A percentile compares a stretch with the other conserved stretches of the same genome.
phyloP scores from a whole-genome alignment of 495 filamentous ascomycete genomes.

The Bacidia gigantensis region DNA sequence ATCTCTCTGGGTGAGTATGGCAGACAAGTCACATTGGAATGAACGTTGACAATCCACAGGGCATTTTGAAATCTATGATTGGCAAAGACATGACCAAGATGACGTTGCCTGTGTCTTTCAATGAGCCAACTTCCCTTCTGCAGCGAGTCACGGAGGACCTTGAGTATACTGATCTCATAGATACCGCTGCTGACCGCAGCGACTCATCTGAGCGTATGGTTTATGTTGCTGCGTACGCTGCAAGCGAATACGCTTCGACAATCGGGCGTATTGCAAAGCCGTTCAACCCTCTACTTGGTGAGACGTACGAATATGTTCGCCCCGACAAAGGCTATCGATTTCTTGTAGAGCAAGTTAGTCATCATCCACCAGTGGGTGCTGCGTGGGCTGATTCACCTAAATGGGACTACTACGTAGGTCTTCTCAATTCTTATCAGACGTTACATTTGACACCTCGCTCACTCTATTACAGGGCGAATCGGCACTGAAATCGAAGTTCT shows the following conservation, averaged over 20 bases:
- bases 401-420: constrained; percentile 81
- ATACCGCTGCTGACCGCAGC: constrained; percentile 70
- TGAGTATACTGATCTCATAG: constrained; percentile 89
- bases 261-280: constrained; percentile 95
- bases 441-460: neutral
- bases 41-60: constrained; percentile 32
- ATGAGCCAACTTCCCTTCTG: constrained; percentile 93
- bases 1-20: constrained; percentile 70
- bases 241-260: constrained; percentile 91
- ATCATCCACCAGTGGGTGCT: constrained; percentile 91
- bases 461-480: constrained; percentile 57
- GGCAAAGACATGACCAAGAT: constrained; percentile 99
- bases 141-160: constrained; percentile 94
- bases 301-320: constrained; percentile 91
- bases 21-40: constrained; percentile 18
- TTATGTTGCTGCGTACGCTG: constrained; percentile 93
- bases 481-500: constrained; percentile 94
- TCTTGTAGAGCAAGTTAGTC: constrained; percentile 96
- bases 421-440: neutral
- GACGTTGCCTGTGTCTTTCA: constrained; percentile 96
- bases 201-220: constrained; percentile 87
- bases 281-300: constrained; percentile 90
- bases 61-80: constrained; percentile 97
- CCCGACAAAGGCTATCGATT: constrained; percentile 96
- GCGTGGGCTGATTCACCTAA: constrained; percentile 84